Evolutionary conservation across 345 rosid genomes (phyloP).

Genomic region (Draba incana): DNA sequence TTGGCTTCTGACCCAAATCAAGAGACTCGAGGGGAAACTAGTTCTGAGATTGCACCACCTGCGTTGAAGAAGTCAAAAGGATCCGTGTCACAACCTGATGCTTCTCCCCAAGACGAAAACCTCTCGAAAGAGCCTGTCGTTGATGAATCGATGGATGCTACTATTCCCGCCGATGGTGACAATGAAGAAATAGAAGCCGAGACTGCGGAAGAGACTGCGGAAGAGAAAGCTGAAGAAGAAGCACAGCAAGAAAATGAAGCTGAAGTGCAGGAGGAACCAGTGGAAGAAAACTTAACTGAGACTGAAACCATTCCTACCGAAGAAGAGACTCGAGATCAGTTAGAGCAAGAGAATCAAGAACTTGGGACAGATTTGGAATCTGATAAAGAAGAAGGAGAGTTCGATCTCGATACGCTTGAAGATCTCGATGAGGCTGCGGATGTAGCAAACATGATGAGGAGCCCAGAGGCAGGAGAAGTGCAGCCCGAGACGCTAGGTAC

Average conservation of each 20-base stretch:
- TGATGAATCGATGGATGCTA: constrained; percentile 58
- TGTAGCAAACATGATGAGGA: constrained; percentile 44
- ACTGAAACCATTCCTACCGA: constrained; percentile 44
- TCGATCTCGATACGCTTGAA: constrained; percentile 59
- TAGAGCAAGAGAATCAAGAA: constrained; percentile 57
- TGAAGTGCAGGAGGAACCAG: constrained; percentile 55
- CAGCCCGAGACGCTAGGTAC: constrained; percentile 52
- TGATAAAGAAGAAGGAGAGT: constrained; percentile 94
- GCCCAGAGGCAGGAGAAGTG: constrained; percentile 61
- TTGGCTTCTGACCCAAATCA: constrained; percentile 59
- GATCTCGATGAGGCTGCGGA: constrained; percentile 63
- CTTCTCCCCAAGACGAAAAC: constrained; percentile 42
- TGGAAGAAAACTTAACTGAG: constrained; percentile 54
- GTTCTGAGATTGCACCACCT: constrained; percentile 51
- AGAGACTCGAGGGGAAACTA: constrained; percentile 52
- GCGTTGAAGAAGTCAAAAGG: constrained; percentile 66
- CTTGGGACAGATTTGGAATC: constrained; percentile 51
- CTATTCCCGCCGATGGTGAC: constrained; percentile 50
- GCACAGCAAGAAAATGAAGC: constrained; percentile 49
- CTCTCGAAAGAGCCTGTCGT: constrained; percentile 40
- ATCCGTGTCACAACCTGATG: constrained; percentile 48
- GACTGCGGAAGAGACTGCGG: constrained; percentile 48
- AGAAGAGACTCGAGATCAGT: constrained; percentile 55
- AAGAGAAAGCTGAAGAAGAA: constrained; percentile 60
- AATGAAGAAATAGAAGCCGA: constrained; percentile 70